Conservation (phyloP, 1,284 basidiomycete genomes). For the Cutaneotrichosporon arboriforme region DNA sequence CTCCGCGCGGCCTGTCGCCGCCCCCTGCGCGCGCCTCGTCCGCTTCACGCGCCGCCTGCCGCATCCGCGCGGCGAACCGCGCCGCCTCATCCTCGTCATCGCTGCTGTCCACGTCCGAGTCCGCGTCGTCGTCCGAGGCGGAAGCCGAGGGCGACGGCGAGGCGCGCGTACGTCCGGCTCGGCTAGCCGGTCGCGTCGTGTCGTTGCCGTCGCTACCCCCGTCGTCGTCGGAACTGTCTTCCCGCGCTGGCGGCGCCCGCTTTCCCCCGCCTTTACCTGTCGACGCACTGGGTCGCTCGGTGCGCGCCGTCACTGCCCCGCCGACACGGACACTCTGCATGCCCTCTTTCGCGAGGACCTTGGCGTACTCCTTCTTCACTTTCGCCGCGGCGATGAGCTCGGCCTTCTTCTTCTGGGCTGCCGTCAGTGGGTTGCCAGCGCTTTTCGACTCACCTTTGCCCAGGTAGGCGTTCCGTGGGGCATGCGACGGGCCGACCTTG, state of each 20-base stretch:
- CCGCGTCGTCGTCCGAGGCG: constrained; percentile 10
- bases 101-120: not conserved
- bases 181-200: too few relatives aligned
- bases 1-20: too few relatives aligned
- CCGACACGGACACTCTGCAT: constrained; percentile 37
- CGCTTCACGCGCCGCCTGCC: not conserved
- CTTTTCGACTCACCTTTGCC: constrained; percentile 42
- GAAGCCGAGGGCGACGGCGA: not conserved
- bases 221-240: not conserved
- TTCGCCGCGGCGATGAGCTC: constrained; percentile 53
- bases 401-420: constrained; percentile 53
- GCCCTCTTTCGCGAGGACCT: constrained; percentile 49
- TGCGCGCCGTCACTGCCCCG: constrained; percentile 14
- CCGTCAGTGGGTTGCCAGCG: not conserved
- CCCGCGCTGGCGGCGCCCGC: constrained; percentile 8
- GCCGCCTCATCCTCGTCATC: constrained; percentile 6
- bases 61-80: constrained; percentile 1
- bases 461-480: constrained; percentile 46
- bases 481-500: constrained; percentile 43
- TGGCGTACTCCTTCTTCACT: constrained; percentile 52
- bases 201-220: too few relatives aligned
- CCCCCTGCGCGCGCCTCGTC: not conserved
- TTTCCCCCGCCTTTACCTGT: not conserved
- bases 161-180: not conserved
- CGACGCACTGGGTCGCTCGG: not conserved